These are phyloP conservation scores for Rhypophila decipiens DNA, from an alignment of 495 filamentous ascomycete species.

Conservation along the genomic window DNA sequence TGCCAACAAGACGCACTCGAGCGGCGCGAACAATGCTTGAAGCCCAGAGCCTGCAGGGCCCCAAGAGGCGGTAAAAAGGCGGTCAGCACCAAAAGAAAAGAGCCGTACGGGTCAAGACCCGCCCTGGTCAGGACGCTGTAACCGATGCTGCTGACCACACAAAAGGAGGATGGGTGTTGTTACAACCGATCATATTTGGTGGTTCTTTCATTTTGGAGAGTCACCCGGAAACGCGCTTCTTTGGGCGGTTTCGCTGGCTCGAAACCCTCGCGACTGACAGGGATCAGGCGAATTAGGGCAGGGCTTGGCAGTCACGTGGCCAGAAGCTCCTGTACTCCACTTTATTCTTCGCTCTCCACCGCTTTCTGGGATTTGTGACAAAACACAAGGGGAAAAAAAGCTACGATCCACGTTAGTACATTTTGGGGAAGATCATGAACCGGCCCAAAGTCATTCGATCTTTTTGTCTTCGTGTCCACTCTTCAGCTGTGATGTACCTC, in stretches of 20 bases:
- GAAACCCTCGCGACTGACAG: neutral
- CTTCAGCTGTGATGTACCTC: no score
- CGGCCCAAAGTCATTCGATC: no score
- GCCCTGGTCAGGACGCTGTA: neutral
- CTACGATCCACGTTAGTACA: neutral
- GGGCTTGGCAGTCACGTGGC: conserved; percentile 20
- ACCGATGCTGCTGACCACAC: no score
- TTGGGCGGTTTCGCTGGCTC: neutral
- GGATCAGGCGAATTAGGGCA: conserved; percentile 15
- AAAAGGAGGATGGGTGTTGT: no score
- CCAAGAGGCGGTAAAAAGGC: conserved; percentile 9
- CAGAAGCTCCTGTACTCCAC: conserved; percentile 20
- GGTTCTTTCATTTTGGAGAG: neutral
- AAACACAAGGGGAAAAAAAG: no score
- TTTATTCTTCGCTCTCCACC: conserved; percentile 15
- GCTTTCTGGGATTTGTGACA: conserved; percentile 12
- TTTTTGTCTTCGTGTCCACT: no score
- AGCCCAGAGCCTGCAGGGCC: neutral
- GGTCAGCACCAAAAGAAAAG: conserved; percentile 9
- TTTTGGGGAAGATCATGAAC: neutral
- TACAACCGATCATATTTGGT: no score
- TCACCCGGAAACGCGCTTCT: neutral
- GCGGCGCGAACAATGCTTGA: conserved; percentile 4
- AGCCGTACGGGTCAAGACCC: neutral
- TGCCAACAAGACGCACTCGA: conserved; percentile 5